Evolutionary conservation across 148 eudicot genomes (phyloP).

Genomic region (Cornus suecica): DNA sequence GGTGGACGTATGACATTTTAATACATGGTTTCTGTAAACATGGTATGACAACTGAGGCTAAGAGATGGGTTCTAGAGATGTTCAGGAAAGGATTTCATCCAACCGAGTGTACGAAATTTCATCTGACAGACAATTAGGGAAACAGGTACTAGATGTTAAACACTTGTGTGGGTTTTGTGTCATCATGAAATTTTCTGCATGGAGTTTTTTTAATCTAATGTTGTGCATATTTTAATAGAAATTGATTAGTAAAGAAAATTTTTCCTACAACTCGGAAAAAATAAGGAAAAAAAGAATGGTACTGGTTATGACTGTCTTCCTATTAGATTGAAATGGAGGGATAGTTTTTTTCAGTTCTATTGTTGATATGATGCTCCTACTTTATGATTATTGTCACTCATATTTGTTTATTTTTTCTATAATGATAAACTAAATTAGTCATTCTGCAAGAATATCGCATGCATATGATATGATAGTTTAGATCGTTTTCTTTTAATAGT

Average conservation of each 20-base stretch:
- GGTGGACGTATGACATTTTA: slow-evolving; percentile 63
- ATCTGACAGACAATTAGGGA: background rate
- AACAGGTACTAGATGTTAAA: slow-evolving; percentile 17
- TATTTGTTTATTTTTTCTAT: background rate
- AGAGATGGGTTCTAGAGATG: slow-evolving; percentile 54
- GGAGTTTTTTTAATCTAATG: background rate
- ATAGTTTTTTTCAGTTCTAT: too few relatives aligned
- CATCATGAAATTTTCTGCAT: background rate
- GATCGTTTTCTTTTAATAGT: too few relatives aligned
- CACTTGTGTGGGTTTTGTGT: background rate
- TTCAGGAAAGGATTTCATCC: slow-evolving; percentile 45
- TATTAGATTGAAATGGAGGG: background rate
- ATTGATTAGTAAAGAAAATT: too few relatives aligned
- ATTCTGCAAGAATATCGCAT: background rate
- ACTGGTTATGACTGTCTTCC: background rate
- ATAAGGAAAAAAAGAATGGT: too few relatives aligned
- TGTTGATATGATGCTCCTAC: background rate
- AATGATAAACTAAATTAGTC: background rate
- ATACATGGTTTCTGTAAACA: slow-evolving; percentile 47
- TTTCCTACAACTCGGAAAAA: background rate
- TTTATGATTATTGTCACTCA: background rate
- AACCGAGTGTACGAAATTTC: slow-evolving; percentile 18
- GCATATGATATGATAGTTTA: background rate
- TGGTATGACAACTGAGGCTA: slow-evolving; percentile 57
- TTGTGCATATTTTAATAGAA: background rate